Evolutionary conservation across 2,329 filamentous ascomycete genomes (phyloP), one percentile per base, ranked within the genome.

Genomic region (Alternaria novae-zelandiae): DNA sequence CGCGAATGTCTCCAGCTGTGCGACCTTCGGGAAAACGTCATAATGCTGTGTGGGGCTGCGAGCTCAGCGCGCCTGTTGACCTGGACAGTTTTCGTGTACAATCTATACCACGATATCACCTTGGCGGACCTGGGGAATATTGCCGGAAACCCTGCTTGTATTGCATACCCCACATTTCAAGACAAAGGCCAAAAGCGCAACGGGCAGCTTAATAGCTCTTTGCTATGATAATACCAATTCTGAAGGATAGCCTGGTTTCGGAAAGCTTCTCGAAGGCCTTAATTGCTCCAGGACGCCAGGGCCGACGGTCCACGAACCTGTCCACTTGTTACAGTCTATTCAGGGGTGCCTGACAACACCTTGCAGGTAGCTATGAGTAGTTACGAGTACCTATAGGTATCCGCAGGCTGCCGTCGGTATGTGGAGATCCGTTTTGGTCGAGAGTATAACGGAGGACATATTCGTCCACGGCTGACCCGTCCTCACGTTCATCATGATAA

Each of bases 211-310:
- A 66, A 57, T 49, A 65, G 61, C 59, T 58, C 65, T 61, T 65
- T 57, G 43, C 56, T 60, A 57, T 62, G 60, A 54, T 65, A 28
- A 58, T 63, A 67, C 51, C 46, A 47, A 56, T 20, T 53, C 56
- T 10, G 32, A 54, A 57, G 61, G 65, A 70, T 49, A 64, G 67
- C 68, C 69, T 70, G 45, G 26, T 41, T 57, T 56, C 43, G 64
- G 68, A 72, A 74, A 62, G 58, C 68, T 75, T 74, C 72, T 74
- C 70, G 71, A 74, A 72, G 61, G 62, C 66, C 59, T 64, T 67
- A 58, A 56, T 63, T 63, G 46, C 59, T 45, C 44, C 57, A 68
- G 69, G 72, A 59, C 62, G 51, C 59, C 53, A 74, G 73, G 73
- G 62, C 74, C 74, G 74, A 51, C 53, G 58, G 62, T 74, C 71